These are phyloP conservation scores for Curvularia sp. DNA, from an alignment of 2,329 filamentous ascomycete species.

Conservation along the genomic window DNA sequence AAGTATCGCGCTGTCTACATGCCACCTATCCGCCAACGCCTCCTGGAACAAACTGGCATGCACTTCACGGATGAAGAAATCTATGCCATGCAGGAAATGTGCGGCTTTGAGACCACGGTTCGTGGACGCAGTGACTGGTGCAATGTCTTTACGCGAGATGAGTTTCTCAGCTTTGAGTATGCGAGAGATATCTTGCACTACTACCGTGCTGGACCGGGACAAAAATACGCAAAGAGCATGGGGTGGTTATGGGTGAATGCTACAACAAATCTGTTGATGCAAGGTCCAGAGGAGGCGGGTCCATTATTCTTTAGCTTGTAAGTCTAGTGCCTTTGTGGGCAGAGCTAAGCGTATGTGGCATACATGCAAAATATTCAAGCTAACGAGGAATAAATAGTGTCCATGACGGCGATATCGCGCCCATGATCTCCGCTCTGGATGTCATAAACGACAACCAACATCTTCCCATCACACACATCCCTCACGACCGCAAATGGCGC, in stretches of 20 bases:
- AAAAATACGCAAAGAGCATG: slow-evolving; percentile 60
- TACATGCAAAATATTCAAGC: neutral
- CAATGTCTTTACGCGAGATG: slow-evolving; percentile 60
- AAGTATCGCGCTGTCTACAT: slow-evolving; percentile 59
- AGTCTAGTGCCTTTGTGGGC: slow-evolving; percentile 8
- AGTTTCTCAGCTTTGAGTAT: slow-evolving; percentile 65
- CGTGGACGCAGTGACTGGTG: slow-evolving; percentile 64
- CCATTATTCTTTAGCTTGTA: slow-evolving; percentile 65
- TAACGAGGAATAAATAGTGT: slow-evolving; percentile 45
- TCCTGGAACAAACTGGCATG: slow-evolving; percentile 54
- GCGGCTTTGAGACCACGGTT: slow-evolving; percentile 64
- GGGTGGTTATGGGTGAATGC: slow-evolving; percentile 67
- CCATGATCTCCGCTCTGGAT: slow-evolving; percentile 61
- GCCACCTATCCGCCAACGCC: slow-evolving; percentile 53
- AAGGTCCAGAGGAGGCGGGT: slow-evolving; percentile 52
- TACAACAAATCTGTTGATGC: slow-evolving; percentile 57
- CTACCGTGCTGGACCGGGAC: slow-evolving; percentile 65
- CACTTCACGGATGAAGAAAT: slow-evolving; percentile 57
- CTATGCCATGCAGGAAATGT: slow-evolving; percentile 68
- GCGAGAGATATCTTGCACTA: slow-evolving; percentile 65
- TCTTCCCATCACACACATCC: slow-evolving; percentile 57
- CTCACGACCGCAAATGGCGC: slow-evolving; percentile 58
- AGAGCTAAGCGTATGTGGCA: neutral
- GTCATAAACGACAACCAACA: slow-evolving; percentile 55
- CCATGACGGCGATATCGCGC: slow-evolving; percentile 66